Percentiles rank a stretch among this genome's conserved stretches.
These are phyloP conservation scores for Mycosarcoma maydis DNA, from an alignment of 1,284 basidiomycete genomes.

Conservation along the genomic window DNA sequence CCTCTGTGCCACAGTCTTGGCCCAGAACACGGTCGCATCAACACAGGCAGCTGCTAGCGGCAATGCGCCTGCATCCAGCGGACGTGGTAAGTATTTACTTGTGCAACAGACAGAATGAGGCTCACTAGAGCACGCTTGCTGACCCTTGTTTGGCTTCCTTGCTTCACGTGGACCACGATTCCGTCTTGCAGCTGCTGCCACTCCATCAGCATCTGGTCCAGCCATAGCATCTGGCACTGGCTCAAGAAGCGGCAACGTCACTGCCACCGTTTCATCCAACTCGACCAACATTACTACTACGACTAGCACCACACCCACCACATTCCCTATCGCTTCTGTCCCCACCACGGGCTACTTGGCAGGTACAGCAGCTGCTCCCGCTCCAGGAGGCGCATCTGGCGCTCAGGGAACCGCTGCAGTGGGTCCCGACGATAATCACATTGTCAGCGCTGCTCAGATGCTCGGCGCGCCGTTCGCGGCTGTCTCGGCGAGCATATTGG, in stretches of 20 bases:
- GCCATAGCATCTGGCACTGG: slow-evolving; percentile 14
- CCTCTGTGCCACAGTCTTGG: slow-evolving; percentile 27
- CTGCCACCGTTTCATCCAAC: slow-evolving; percentile 10
- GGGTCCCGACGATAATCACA: slow-evolving; percentile 39
- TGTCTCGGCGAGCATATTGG: slow-evolving; percentile 18
- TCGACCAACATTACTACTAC: slow-evolving; percentile 17
- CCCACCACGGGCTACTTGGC: slow-evolving; percentile 38
- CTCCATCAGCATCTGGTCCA: slow-evolving; percentile 21
- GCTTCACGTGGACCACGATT: background rate
- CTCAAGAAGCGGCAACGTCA: slow-evolving; percentile 9
- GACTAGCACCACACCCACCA: slow-evolving; percentile 40
- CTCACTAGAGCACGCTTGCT: background rate
- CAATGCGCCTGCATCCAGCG: slow-evolving; percentile 17
- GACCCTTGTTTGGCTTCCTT: background rate
- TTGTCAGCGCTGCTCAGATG: slow-evolving; percentile 31
- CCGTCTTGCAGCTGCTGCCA: slow-evolving; percentile 6
- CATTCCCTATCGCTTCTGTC: slow-evolving; percentile 41
- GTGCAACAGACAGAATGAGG: background rate
- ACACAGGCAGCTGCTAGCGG: slow-evolving; percentile 19
- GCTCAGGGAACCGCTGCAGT: slow-evolving; percentile 14
- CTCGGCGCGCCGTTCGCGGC: slow-evolving; percentile 18
- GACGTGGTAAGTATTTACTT: slow-evolving; percentile 15
- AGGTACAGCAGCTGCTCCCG: slow-evolving; percentile 40
- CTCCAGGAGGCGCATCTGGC: slow-evolving; percentile 22
- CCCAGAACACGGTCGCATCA: slow-evolving; percentile 31